Evolutionary conservation across 192 early-diverging fungal genomes (phyloP).

Genomic region (Kappamyces sp.): DNA sequence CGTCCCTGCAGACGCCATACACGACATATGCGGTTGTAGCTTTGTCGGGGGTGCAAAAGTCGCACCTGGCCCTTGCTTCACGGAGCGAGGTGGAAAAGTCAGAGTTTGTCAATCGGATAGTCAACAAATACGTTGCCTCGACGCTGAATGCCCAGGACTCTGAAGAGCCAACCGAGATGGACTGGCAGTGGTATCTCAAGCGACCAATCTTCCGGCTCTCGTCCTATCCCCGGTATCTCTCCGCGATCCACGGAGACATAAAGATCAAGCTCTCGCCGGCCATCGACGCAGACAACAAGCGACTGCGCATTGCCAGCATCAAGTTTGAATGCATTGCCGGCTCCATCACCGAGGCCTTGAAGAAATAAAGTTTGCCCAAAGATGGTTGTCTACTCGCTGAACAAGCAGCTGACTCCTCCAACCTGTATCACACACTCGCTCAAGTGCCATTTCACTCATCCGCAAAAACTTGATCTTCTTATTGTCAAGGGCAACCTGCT

Average conservation of each 20-base stretch:
- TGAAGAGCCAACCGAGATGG: constrained; percentile 7
- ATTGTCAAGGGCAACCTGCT: too few species aligned
- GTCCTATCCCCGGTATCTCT: constrained; percentile 1
- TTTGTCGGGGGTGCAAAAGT: constrained; percentile 10
- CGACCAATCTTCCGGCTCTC: constrained; percentile 8
- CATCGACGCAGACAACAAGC: constrained; percentile 6
- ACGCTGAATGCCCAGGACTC: not conserved
- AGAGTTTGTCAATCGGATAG: constrained; percentile 17
- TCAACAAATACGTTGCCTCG: constrained; percentile 7
- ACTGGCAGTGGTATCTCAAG: constrained; percentile 15
- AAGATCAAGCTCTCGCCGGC: not conserved
- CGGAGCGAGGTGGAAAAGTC: constrained; percentile 11
- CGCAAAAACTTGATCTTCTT: too few species aligned
- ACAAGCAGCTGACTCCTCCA: too few species aligned
- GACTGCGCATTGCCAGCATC: constrained; percentile 7
- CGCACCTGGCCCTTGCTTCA: not conserved
- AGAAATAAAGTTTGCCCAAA: too few species aligned
- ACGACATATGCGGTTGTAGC: constrained; percentile 17
- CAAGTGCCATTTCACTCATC: too few species aligned
- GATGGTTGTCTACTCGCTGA: too few species aligned
- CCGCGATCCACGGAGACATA: constrained; percentile 4
- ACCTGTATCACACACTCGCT: too few species aligned
- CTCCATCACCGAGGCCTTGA: not conserved
- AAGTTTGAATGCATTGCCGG: constrained; percentile 12
- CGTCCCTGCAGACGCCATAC: constrained; percentile 2